Evolutionary conservation across 2,329 filamentous ascomycete genomes (phyloP).

Genomic region (Nemania sp.): DNA sequence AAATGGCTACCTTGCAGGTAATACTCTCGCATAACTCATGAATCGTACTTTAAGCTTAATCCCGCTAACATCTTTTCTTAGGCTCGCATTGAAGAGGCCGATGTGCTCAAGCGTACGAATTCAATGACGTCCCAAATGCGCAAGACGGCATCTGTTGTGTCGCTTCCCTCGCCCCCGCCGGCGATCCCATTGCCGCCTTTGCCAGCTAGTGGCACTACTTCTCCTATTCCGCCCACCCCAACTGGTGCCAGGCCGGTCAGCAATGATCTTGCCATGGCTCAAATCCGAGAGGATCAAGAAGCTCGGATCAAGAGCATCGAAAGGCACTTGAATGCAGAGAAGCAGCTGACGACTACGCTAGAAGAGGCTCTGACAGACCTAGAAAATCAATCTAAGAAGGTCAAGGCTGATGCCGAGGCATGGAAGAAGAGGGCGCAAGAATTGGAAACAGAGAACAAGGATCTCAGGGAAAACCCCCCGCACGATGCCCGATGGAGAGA

Average conservation of each 20-base stretch:
- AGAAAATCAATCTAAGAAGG: slow-evolving; percentile 87
- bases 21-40: slow-evolving; percentile 35
- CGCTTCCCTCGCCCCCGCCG: slow-evolving; percentile 89
- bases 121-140: slow-evolving; percentile 71
- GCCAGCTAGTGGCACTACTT: slow-evolving; percentile 62
- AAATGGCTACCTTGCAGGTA: slow-evolving; percentile 80
- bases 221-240: slow-evolving; percentile 57
- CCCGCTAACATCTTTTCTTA: slow-evolving; percentile 21
- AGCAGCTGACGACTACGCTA: slow-evolving; percentile 91
- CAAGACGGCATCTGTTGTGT: slow-evolving; percentile 81
- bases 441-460: slow-evolving; percentile 73
- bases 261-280: slow-evolving; percentile 76
- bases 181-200: slow-evolving; percentile 95
- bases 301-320: slow-evolving; percentile 93
- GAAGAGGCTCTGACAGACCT: slow-evolving; percentile 95
- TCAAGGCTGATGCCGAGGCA: slow-evolving; percentile 85
- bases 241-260: slow-evolving; percentile 72
- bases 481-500: slow-evolving; percentile 61
- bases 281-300: slow-evolving; percentile 93
- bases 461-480: slow-evolving; percentile 60
- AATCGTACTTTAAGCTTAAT: background rate
- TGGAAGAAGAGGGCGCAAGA: slow-evolving; percentile 86
- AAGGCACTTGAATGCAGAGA: slow-evolving; percentile 94
- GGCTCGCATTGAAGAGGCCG: slow-evolving; percentile 41
- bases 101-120: slow-evolving; percentile 59